Base-by-base conservation (phyloP, 2,329 filamentous ascomycete genomes). In the Lecanicillium sp. region DNA sequence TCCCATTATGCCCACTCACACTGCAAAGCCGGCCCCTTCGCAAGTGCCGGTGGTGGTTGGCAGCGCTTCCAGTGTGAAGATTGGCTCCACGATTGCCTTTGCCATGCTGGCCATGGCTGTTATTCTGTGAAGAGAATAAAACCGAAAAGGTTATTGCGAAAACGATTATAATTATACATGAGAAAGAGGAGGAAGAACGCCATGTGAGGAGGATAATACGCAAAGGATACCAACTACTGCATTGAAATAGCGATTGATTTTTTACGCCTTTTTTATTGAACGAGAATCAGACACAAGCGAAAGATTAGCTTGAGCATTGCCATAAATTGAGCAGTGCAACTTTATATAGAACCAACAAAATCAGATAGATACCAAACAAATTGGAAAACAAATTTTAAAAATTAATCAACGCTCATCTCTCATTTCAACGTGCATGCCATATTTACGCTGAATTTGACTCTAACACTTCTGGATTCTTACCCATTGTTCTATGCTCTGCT, bases 61-160 rank as follows among this genome's bases (percentile, higher is more conserved):
- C 15, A 33, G 11, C 11, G 6, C 22, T 6, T 25, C 39, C 19
- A 27, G 32, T 17, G 39, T 33, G 14, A 40, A 36, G 29, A 20
- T 28, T 28, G 36, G 33, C 3, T 36, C 39, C 15, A 17, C 36
- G 9, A 19, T 40, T n/a, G 18, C 31, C 12, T 32, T 29, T 17
- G 36, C 39, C 39, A 32, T 40, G 39, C 33, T 40, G 39, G 39
- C 29, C 39, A 40, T 40, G 39, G 33, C 27, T 33, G 19, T 36
- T 29, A 28, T 40, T 36, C 29, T 40, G 39, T 40, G 19, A 36
- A 32, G 33, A 17, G 15, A 32, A 30, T 5, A 15, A 6, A 14
- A 37, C 17, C 29, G 20, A 3, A 12, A 30, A 6, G 6, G 27
- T 20, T 20, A 36, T 14, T 17, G 30, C 17, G 27, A 8, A 5